Conservation (phyloP, 305 asterid genomes). For the Fraxinus nigra region DNA sequence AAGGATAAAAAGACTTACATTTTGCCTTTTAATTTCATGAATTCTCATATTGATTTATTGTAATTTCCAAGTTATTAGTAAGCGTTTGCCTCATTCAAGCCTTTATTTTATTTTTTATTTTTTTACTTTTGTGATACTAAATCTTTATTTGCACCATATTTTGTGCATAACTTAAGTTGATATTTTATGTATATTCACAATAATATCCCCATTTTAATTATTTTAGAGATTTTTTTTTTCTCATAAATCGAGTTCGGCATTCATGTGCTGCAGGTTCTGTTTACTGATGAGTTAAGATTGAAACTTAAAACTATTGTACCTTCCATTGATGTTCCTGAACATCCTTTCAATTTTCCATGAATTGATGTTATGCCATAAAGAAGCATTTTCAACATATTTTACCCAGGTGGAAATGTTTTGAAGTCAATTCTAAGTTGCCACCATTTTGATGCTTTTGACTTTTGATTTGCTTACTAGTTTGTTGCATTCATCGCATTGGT, state of each 20-base stretch:
- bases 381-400: not conserved
- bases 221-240: not conserved
- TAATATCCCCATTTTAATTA: not conserved
- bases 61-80: not conserved
- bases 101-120: not conserved
- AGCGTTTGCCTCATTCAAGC: not conserved
- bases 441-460: not conserved
- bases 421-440: not conserved
- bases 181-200: not conserved
- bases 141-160: not conserved
- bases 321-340: not conserved
- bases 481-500: not conserved
- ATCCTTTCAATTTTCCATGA: not conserved
- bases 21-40: not conserved
- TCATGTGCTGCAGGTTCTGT: not conserved
- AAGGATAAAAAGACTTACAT: not conserved
- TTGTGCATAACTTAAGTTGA: not conserved
- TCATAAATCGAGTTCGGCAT: not conserved
- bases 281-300: not conserved
- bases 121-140: not conserved
- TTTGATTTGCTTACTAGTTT: not conserved
- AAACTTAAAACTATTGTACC: not conserved
- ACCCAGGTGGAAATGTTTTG: conserved; percentile 15
- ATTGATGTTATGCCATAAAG: not conserved
- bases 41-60: not conserved